Evolutionary conservation across 2,329 filamentous ascomycete genomes (phyloP).

Genomic region (Westerdykella ornata): DNA sequence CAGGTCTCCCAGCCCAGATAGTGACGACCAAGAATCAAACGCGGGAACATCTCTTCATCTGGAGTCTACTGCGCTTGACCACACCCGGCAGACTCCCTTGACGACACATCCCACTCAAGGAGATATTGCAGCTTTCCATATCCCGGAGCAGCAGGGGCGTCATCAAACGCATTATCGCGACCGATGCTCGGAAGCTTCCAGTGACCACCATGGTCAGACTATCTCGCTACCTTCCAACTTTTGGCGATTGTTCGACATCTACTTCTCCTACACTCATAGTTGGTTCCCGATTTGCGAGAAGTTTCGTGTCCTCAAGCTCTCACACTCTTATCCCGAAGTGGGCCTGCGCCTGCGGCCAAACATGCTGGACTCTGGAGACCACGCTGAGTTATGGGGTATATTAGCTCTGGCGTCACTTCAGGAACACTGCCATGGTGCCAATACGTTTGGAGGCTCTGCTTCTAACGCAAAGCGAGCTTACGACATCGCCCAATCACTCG

Average conservation of each 20-base stretch:
- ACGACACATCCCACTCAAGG: conserved; percentile 1
- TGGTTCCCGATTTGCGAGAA: conserved; percentile 72
- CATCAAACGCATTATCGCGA: not conserved
- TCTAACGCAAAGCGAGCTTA: conserved; percentile 19
- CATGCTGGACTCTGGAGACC: conserved; percentile 28
- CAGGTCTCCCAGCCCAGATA: conserved; percentile 12
- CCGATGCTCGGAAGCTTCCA: no score
- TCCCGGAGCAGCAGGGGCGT: not conserved
- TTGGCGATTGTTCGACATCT: conserved; percentile 61
- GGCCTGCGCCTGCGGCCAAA: conserved; percentile 27
- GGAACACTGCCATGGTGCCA: conserved; percentile 6
- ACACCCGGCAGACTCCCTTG: not conserved
- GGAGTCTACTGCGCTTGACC: conserved; percentile 1
- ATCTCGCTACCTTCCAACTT: conserved; percentile 48
- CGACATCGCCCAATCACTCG: conserved; percentile 25
- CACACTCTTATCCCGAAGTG: conserved; percentile 49
- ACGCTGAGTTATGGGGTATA: conserved; percentile 44
- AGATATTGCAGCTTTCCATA: conserved; percentile 3
- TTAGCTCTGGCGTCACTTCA: conserved; percentile 39
- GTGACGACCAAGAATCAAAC: conserved; percentile 26
- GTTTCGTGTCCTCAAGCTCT: conserved; percentile 53
- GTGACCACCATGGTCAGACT: not conserved
- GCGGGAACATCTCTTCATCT: conserved; percentile 1
- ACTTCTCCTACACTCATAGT: conserved; percentile 67
- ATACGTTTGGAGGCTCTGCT: not conserved